A percentile compares a stretch with the other conserved stretches of the same genome.
These are phyloP conservation scores for Backusella morwellensis DNA, from an alignment of 192 early-diverging fungal genomes.

Conservation along the genomic window DNA sequence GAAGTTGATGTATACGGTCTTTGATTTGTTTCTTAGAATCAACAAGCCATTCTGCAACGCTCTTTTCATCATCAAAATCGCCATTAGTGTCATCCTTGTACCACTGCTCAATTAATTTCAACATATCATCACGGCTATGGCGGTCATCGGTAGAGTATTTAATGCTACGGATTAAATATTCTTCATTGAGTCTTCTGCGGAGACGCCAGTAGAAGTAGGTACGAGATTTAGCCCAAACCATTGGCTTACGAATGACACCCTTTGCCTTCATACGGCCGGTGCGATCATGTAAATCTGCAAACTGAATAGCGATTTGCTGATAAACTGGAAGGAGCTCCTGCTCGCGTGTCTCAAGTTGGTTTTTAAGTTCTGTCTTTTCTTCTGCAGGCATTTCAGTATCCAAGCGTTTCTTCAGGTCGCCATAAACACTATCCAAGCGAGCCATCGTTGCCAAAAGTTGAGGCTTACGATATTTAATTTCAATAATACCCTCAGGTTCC, in stretches of 20 bases:
- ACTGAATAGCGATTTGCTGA: slow-evolving; percentile 92
- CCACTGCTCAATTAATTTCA: slow-evolving; percentile 58
- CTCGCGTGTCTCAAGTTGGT: slow-evolving; percentile 74
- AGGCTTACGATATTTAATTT: slow-evolving; percentile 96
- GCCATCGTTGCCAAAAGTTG: slow-evolving; percentile 92
- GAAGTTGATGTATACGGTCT: slow-evolving; percentile 27
- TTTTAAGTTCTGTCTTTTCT: slow-evolving; percentile 66
- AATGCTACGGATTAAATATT: slow-evolving; percentile 65
- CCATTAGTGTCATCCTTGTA: slow-evolving; percentile 56
- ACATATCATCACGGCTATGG: slow-evolving; percentile 52
- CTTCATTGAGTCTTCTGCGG: slow-evolving; percentile 76
- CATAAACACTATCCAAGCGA: slow-evolving; percentile 79
- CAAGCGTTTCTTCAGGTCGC: slow-evolving; percentile 64
- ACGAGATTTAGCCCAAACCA: slow-evolving; percentile 79
- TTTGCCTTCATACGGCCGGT: slow-evolving; percentile 95
- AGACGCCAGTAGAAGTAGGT: slow-evolving; percentile 92
- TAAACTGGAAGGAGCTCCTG: slow-evolving; percentile 85
- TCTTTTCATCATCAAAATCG: slow-evolving; percentile 39
- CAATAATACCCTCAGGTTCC: slow-evolving; percentile 95
- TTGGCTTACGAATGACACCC: slow-evolving; percentile 76
- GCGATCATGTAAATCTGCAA: slow-evolving; percentile 96
- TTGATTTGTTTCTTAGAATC: slow-evolving; percentile 31
- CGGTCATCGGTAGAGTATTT: slow-evolving; percentile 36
- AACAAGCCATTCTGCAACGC: slow-evolving; percentile 62
- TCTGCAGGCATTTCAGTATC: slow-evolving; percentile 49